Evolutionary conservation across 2,329 filamentous ascomycete species (phyloP).

Genomic region (Curvularia lunata): DNA sequence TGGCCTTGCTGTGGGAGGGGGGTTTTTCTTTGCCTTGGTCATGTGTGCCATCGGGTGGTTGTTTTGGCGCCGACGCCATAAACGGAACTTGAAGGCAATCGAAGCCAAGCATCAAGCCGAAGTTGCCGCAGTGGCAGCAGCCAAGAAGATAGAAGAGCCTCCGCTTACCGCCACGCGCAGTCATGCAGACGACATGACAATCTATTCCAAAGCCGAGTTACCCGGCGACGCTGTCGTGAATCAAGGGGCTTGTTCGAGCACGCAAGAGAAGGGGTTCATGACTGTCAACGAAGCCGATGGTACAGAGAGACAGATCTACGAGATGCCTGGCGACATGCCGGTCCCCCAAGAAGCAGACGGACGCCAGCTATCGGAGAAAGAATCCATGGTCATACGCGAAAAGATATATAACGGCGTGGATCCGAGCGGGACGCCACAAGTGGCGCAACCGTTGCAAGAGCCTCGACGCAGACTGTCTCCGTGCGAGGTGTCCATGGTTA

Average conservation of each 20-base stretch:
- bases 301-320: slow-evolving; percentile 51
- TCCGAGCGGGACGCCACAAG: slow-evolving; percentile 27
- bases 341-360: slow-evolving; percentile 59
- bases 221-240: slow-evolving; percentile 37
- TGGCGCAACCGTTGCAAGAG: slow-evolving; percentile 29
- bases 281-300: slow-evolving; percentile 44
- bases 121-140: slow-evolving; percentile 26
- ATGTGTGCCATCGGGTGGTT: slow-evolving; percentile 42
- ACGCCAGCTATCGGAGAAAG: slow-evolving; percentile 56
- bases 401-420: slow-evolving; percentile 55
- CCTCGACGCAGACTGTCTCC: slow-evolving; percentile 31
- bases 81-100: slow-evolving; percentile 27
- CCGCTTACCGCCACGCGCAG: slow-evolving; percentile 31
- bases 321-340: slow-evolving; percentile 63
- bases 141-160: slow-evolving; percentile 31
- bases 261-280: slow-evolving; percentile 26
- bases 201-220: slow-evolving; percentile 57
- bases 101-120: slow-evolving; percentile 36
- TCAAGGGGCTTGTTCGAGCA: slow-evolving; percentile 23
- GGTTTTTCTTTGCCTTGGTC: slow-evolving; percentile 44
- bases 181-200: slow-evolving; percentile 32
- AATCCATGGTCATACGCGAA: slow-evolving; percentile 55
- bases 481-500: slow-evolving; percentile 40
- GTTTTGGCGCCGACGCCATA: slow-evolving; percentile 42
- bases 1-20: slow-evolving; percentile 53